Conservation (phyloP, 2,329 filamentous ascomycete species). For the Chaetomium sp. region DNA sequence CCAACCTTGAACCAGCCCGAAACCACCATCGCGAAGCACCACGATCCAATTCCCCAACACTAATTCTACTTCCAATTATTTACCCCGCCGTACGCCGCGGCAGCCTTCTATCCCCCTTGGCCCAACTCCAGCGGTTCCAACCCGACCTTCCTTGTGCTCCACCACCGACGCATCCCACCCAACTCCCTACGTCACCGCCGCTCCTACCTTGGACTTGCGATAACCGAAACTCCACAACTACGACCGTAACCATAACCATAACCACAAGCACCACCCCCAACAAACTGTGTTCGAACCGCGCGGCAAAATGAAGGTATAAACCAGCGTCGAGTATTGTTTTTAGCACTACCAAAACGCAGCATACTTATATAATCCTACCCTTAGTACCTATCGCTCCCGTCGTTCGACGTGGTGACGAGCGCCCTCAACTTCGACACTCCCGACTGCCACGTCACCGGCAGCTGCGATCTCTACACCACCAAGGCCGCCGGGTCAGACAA, state of each 20-base stretch:
- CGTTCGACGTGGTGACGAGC: conserved; percentile 86
- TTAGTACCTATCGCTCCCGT: conserved; percentile 84
- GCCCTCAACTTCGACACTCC: conserved; percentile 93
- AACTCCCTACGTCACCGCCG: conserved; percentile 2
- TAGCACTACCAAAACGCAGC: background rate
- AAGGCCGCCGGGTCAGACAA: conserved; percentile 94
- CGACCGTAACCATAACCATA: too few relatives aligned
- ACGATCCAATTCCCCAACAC: too few relatives aligned
- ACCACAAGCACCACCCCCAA: background rate
- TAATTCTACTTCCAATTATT: too few relatives aligned
- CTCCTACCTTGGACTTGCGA: background rate
- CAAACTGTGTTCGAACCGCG: background rate
- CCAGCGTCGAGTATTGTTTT: background rate
- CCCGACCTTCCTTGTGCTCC: background rate
- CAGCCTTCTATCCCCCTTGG: too few relatives aligned
- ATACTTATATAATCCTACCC: conserved; percentile 8
- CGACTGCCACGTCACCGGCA: conserved; percentile 85
- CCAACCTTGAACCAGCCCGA: conserved; percentile 2
- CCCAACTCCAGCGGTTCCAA: too few relatives aligned
- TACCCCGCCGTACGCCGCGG: too few relatives aligned
- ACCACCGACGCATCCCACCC: conserved; percentile 1
- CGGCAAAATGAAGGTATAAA: conserved; percentile 19
- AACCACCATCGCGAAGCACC: background rate
- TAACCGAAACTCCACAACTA: background rate
- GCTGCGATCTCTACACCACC: conserved; percentile 94